A percentile compares a stretch with the other conserved stretches of the same genome.
These are phyloP conservation scores for Clavispora phyllophila DNA, from an alignment of 805 yeast species.

Conservation along the genomic window DNA sequence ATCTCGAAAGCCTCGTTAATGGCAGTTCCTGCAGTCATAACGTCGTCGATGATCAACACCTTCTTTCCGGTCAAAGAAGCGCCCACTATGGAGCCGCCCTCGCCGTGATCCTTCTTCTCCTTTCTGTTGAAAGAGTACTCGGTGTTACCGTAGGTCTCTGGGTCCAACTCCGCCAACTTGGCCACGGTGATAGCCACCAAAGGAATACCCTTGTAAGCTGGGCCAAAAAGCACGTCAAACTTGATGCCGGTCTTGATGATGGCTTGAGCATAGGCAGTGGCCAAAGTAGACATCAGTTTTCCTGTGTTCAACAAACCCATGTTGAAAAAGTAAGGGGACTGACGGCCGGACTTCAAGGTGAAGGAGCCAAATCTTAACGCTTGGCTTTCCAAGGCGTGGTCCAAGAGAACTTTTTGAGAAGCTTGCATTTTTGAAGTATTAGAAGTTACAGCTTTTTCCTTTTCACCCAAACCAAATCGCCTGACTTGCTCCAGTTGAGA, in stretches of 20 bases:
- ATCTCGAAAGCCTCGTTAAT: constrained; percentile 88
- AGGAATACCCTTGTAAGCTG: constrained; percentile 97
- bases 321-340: constrained; percentile 87
- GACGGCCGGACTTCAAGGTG: constrained; percentile 87
- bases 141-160: constrained; percentile 64
- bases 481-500: constrained; percentile 11
- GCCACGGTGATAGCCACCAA: constrained; percentile 90
- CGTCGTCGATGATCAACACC: constrained; percentile 89
- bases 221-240: constrained; percentile 91
- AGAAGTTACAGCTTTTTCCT: background rate
- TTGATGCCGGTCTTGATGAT: constrained; percentile 76
- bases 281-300: constrained; percentile 68
- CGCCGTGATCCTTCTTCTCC: constrained; percentile 97
- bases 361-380: constrained; percentile 86
- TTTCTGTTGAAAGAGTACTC: constrained; percentile 95
- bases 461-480: constrained; percentile 4
- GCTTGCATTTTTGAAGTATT: constrained; percentile 26
- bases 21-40: constrained; percentile 98
- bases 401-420: constrained; percentile 65
- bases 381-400: constrained; percentile 72
- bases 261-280: constrained; percentile 83
- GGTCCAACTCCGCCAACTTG: constrained; percentile 85
- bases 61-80: constrained; percentile 64
- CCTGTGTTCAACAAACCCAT: constrained; percentile 84
- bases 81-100: constrained; percentile 95